Percentiles rank a stretch among this genome's conserved stretches.
phyloP scores from a whole-genome alignment of 768 basidiomycete species.

The Lanmaoa rubissima region DNA sequence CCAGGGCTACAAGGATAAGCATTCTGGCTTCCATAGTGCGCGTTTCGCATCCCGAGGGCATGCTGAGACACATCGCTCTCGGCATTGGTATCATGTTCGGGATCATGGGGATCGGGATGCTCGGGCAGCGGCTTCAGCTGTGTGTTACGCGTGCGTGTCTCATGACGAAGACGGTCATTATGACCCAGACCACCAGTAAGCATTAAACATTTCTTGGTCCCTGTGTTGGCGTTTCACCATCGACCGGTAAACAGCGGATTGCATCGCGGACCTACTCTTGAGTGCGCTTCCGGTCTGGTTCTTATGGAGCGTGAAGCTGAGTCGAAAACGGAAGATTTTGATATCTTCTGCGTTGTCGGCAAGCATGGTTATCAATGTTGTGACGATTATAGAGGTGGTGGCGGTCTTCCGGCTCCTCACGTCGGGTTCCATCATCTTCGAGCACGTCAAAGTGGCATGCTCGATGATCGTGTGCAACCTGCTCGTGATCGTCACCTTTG shows the following conservation, averaged over 20 bases:
- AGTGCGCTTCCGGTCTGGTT: conserved; percentile 19
- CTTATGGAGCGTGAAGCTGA: conserved; percentile 14
- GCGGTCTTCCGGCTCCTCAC: too few relatives aligned
- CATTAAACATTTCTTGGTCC: background rate
- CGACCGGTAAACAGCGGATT: conserved; percentile 15
- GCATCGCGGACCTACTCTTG: conserved; percentile 21
- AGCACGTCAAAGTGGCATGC: too few relatives aligned
- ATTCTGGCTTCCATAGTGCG: conserved; percentile 24
- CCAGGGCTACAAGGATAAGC: conserved; percentile 26
- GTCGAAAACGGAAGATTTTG: conserved; percentile 15
- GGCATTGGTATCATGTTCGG: conserved; percentile 17
- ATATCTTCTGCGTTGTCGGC: conserved; percentile 23
- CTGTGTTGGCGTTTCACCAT: background rate
- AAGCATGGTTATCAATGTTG: conserved; percentile 17
- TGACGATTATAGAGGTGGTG: conserved; percentile 17
- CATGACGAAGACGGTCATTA: conserved; percentile 1
- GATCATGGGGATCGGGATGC: conserved; percentile 5
- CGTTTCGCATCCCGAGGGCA: conserved; percentile 17
- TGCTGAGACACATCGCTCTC: conserved; percentile 1
- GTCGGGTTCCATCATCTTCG: too few relatives aligned
- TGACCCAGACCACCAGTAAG: conserved; percentile 25
- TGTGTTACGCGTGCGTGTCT: conserved; percentile 12
- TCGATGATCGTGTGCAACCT: too few relatives aligned
- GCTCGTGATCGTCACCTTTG: too few relatives aligned
- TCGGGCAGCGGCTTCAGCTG: conserved; percentile 7